Conservation (phyloP, 2,329 filamentous ascomycete species). For the Cercospora beticola region DNA sequence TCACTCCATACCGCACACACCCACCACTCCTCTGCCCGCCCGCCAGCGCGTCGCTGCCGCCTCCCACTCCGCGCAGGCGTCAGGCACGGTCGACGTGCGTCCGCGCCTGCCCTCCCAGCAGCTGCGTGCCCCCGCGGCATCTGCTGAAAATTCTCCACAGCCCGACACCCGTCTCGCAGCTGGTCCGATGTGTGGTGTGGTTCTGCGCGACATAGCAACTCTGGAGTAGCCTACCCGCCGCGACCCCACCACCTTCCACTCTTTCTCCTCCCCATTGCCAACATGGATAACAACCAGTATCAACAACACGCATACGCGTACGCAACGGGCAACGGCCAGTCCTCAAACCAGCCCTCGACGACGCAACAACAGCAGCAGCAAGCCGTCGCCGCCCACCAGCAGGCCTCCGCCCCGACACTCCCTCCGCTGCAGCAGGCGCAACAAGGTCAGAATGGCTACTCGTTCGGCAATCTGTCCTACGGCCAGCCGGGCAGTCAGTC, state of each 20-base stretch:
- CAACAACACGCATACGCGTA: slow-evolving; percentile 13
- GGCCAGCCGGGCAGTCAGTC: slow-evolving; percentile 34
- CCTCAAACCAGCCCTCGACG: slow-evolving; percentile 17
- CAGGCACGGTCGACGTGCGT: slow-evolving; percentile 5
- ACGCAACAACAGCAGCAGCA: slow-evolving; percentile 26
- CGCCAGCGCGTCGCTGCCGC: slow-evolving; percentile 1
- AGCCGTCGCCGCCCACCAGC: slow-evolving; percentile 20
- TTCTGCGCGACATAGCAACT: slow-evolving; percentile 8
- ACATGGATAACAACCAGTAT: slow-evolving; percentile 19
- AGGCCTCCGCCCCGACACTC: slow-evolving; percentile 36
- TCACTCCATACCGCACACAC: neutral
- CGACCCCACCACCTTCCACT: slow-evolving; percentile 7
- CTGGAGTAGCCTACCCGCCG: slow-evolving; percentile 9
- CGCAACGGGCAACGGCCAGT: slow-evolving; percentile 25
- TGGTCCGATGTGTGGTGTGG: slow-evolving; percentile 10
- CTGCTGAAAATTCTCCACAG: slow-evolving; percentile 12
- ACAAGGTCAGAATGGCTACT: slow-evolving; percentile 35
- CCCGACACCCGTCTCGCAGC: neutral
- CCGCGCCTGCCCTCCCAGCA: slow-evolving; percentile 3
- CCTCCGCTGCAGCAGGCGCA: slow-evolving; percentile 36
- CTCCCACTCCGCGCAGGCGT: neutral
- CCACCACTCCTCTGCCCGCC: neutral
- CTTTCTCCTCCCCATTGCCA: slow-evolving; percentile 3
- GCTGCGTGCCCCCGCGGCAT: neutral
- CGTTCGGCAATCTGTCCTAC: slow-evolving; percentile 38